These are phyloP conservation scores for Stachybotrys chartarum DNA, from an alignment of 2,329 filamentous ascomycete genomes.

Conservation along the genomic window DNA sequence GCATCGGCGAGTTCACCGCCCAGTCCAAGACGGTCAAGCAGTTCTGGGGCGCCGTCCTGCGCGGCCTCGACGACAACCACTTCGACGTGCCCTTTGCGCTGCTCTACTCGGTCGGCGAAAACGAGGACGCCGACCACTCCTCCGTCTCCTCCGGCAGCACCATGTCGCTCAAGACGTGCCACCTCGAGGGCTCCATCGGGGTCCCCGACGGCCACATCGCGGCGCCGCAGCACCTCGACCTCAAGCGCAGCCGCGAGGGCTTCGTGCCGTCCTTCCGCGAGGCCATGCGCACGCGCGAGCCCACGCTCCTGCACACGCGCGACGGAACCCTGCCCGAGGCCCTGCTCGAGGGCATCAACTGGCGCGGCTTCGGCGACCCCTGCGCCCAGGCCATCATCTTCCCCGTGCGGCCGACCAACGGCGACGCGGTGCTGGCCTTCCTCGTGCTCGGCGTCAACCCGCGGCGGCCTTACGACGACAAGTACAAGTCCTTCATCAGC, in stretches of 20 bases:
- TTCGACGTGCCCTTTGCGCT: constrained; percentile 32
- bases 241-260: constrained; percentile 24
- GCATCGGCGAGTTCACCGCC: constrained; percentile 20
- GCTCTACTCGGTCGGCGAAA: constrained; percentile 31
- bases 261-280: constrained; percentile 29
- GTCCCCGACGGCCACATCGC: constrained; percentile 24
- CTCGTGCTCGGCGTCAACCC: constrained; percentile 63
- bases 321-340: constrained; percentile 47
- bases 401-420: constrained; percentile 58
- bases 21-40: constrained; percentile 24
- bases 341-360: constrained; percentile 50
- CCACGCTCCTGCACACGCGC: constrained; percentile 25
- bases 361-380: constrained; percentile 54
- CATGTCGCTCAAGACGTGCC: constrained; percentile 26
- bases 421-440: constrained; percentile 56
- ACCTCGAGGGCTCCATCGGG: constrained; percentile 25
- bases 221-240: constrained; percentile 24
- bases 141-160: constrained; percentile 26
- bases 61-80: constrained; percentile 24
- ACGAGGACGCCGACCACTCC: constrained; percentile 24
- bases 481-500: constrained; percentile 54
- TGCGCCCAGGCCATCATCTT: constrained; percentile 57
- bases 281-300: constrained; percentile 27
- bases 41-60: constrained; percentile 25
- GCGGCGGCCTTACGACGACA: constrained; percentile 59